Base-by-base conservation (phyloP, 2,329 filamentous ascomycete species). In the Dendryphion nanum region DNA sequence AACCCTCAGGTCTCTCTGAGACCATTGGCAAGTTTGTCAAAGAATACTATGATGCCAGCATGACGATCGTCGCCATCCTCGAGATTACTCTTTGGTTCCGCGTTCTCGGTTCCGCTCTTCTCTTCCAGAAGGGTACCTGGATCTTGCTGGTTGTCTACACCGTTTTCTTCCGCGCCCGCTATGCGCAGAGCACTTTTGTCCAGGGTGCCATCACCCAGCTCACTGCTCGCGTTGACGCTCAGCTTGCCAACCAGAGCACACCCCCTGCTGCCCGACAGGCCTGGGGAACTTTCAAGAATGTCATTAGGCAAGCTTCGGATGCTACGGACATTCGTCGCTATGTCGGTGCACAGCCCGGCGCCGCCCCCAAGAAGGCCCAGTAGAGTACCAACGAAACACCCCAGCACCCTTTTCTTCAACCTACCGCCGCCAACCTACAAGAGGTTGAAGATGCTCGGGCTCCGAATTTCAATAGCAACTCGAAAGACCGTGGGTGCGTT, bases 1-100 rank as follows among this genome's bases (percentile, higher is more conserved):
- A 81, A 71, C 72, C 74, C 21, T 77, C 77, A 45, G 81, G 82
- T 30, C 70, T 89, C 40, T 83, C 86, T 37, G 89, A 96, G 46
- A 79, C 77, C 53, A 95, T 98, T 66, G 89, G 89, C 54, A 78
- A 78, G 58, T 98, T 98, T 60, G 89, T 98, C 67, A 97, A 97
- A 82, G 82, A 89, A 66, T 96, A 97, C 79, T 98, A 98, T 65
- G 93, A 98, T 66, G 73, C 81, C 45, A 95, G 89, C 69, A 98
- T 98, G 93, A 87, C 86, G 41, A 75, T 97, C 44, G 93, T 98
- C 20, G 86, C 91, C 24, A 74, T 77, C 32, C 86, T 98, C 42
- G 93, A 98, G 74, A 88, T 97, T 52, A 71, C 79, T 28, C 81
- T 97, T 43, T 94, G 90, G 83, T 73, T 86, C 68, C 89, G 93